phyloP scores from a whole-genome alignment of 495 filamentous ascomycete genomes.

The Collariella sp. region DNA sequence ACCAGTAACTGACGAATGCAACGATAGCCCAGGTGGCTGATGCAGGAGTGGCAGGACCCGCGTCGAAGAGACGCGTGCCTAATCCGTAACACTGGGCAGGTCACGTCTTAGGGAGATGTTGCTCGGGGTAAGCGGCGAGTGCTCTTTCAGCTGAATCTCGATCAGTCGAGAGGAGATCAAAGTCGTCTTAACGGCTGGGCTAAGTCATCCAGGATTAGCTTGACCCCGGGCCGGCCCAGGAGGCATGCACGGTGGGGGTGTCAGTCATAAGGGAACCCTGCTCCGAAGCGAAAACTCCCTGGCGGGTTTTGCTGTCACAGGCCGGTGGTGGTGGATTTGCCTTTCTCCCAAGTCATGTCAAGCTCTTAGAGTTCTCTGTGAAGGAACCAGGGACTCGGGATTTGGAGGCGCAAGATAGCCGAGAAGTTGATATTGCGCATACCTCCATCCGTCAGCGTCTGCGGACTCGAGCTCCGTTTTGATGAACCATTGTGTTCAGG shows the following conservation, averaged over 20 bases:
- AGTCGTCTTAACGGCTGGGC: conserved; percentile 16
- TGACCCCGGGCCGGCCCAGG: conserved; percentile 17
- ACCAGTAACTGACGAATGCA: conserved; percentile 15
- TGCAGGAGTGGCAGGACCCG: conserved; percentile 7
- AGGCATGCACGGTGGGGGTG: conserved; percentile 14
- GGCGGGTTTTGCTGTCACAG: conserved; percentile 14
- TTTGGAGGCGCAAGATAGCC: too few relatives aligned
- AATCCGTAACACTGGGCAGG: conserved; percentile 7
- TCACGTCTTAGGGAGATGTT: conserved; percentile 11
- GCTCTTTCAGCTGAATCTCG: conserved; percentile 17
- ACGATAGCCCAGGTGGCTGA: conserved; percentile 7
- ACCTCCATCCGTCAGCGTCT: too few relatives aligned
- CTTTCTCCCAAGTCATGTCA: conserved; percentile 4
- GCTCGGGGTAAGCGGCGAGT: conserved; percentile 10
- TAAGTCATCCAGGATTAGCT: conserved; percentile 20
- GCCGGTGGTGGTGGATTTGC: conserved; percentile 4
- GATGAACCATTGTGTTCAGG: too few relatives aligned
- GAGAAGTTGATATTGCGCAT: too few relatives aligned
- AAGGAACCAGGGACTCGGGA: not conserved
- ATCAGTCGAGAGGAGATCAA: conserved; percentile 17
- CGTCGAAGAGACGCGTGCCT: conserved; percentile 6
- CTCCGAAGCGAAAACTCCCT: conserved; percentile 6
- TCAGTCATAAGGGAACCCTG: conserved; percentile 17
- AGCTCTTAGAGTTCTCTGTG: not conserved
- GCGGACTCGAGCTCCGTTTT: too few relatives aligned